These are phyloP conservation scores for Colletotrichum orchidophilum DNA, from an alignment of 2,329 filamentous ascomycete genomes.

Conservation along the genomic window DNA sequence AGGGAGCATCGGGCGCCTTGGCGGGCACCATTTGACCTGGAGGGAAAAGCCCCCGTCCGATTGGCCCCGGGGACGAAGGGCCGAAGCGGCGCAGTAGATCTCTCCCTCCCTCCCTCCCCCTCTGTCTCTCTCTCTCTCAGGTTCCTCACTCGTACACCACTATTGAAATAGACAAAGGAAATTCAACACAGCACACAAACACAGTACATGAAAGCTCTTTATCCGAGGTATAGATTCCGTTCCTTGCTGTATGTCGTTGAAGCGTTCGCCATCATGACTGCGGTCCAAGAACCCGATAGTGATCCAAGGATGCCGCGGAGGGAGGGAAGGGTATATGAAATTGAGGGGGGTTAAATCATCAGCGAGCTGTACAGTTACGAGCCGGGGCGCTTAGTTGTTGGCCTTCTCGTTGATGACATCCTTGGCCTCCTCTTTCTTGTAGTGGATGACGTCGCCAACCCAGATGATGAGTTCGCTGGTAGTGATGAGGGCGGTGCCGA, in stretches of 20 bases:
- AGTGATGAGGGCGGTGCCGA: slow-evolving; percentile 74
- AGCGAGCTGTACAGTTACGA: slow-evolving; percentile 1
- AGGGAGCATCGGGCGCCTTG: not conserved
- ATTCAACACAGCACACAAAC: not conserved
- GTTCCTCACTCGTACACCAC: slow-evolving; percentile 15
- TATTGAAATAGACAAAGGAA: slow-evolving; percentile 23
- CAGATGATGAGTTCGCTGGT: slow-evolving; percentile 71
- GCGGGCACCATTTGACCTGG: not conserved
- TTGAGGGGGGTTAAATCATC: not conserved
- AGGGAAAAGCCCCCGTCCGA: not conserved
- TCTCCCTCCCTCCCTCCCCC: not conserved
- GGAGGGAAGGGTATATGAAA: slow-evolving; percentile 28
- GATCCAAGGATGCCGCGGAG: slow-evolving; percentile 2
- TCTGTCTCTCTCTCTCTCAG: not conserved
- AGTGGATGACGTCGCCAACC: slow-evolving; percentile 66
- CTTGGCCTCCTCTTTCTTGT: slow-evolving; percentile 71
- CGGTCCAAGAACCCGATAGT: slow-evolving; percentile 6
- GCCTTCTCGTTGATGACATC: slow-evolving; percentile 62
- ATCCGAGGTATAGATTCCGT: slow-evolving; percentile 31
- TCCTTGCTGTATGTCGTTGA: slow-evolving; percentile 33
- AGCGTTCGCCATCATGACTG: slow-evolving; percentile 27
- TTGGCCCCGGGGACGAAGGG: not conserved
- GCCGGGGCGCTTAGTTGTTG: slow-evolving; percentile 48
- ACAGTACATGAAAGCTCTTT: slow-evolving; percentile 19
- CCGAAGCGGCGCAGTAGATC: not conserved